Conservation (phyloP, 345 rosid species). For the Crucihimalaya himalaica region DNA sequence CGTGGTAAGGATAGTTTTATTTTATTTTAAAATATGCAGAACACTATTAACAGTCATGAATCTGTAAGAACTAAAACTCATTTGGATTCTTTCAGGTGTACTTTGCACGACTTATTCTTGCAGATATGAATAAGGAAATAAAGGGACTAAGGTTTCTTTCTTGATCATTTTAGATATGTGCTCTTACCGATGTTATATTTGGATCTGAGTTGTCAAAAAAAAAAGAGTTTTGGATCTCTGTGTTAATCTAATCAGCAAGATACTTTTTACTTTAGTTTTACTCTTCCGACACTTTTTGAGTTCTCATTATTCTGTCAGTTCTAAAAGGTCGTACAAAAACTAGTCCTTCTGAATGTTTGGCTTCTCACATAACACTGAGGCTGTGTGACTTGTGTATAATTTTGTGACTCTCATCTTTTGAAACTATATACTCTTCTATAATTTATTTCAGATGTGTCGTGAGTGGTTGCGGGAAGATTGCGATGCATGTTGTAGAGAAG, state of each 20-base stretch:
- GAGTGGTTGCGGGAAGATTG: conserved; percentile 98
- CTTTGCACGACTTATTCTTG: conserved; percentile 92
- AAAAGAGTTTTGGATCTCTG: background rate
- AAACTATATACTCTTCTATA: conserved; percentile 17
- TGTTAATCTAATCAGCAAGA: conserved; percentile 9
- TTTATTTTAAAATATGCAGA: background rate
- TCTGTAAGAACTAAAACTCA: background rate
- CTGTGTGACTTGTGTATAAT: background rate
- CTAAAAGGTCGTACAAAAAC: background rate
- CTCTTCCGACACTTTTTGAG: background rate
- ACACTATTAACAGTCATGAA: background rate
- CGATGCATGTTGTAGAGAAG: conserved; percentile 97
- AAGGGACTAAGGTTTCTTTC: conserved; percentile 82
- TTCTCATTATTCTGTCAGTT: background rate
- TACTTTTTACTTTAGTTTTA: background rate
- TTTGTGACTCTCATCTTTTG: conserved; percentile 9
- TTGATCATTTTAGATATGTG: conserved; percentile 14
- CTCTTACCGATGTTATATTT: background rate
- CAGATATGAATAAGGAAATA: conserved; percentile 92
- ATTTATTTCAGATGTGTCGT: conserved; percentile 76
- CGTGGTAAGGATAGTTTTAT: conserved; percentile 59
- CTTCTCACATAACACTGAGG: background rate
- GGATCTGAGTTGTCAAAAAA: background rate
- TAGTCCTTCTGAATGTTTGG: background rate
- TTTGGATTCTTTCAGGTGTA: conserved; percentile 70